Base-by-base conservation (phyloP, 2,329 filamentous ascomycete species). In the Coleophoma eucalyptorum region DNA sequence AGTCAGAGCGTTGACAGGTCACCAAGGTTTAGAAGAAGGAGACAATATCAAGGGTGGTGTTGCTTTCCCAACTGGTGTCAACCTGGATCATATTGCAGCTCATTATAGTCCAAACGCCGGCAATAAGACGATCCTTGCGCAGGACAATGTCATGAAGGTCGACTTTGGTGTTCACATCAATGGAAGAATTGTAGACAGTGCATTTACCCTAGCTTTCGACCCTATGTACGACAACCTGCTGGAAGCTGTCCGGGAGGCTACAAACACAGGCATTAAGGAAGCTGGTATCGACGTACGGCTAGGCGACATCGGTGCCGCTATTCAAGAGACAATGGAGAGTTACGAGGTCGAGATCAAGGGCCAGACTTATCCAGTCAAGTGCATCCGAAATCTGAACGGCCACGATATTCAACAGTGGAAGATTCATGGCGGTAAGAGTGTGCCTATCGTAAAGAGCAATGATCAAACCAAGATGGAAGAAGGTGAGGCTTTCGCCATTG, bases 401-500 rank as follows among this genome's bases (percentile, higher is more conserved):
- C 92, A 97, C 74, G 93, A 89, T 59, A 97, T 97, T 64, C 78
- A 89, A 50, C 91, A 84, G 55, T 94, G 92, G 75, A 85, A 84
- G 67, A 97, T 97, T 62, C 92, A 97, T 72, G 91, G 92, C 51
- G 88, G 84, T 62, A 97, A 97, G 78, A 91, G 89, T 58, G 90
- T 97, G 47, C 93, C 92, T 0, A 96, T 97, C 63, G 90, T 97
- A 57, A 96, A 96, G 76, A 86, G 84, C 55, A 81, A 82, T 55
- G 90, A 96, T 64, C 84, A 86, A 67, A 95, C 90, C 48, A 96
- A 96, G 79, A 97, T 97, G 93, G 92, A 97, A 73, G 93, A 97
- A 72, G 91, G 91, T 40, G 92, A 97, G 65, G 86, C 91, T 16
- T 97, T 95, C 69, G 92, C 92, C 57, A 96, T 97, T 61, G 92